A percentile compares a stretch with the other conserved stretches of the same genome.
phyloP scores from a whole-genome alignment of 148 eudicot species.

The Pouteria glomerata region DNA sequence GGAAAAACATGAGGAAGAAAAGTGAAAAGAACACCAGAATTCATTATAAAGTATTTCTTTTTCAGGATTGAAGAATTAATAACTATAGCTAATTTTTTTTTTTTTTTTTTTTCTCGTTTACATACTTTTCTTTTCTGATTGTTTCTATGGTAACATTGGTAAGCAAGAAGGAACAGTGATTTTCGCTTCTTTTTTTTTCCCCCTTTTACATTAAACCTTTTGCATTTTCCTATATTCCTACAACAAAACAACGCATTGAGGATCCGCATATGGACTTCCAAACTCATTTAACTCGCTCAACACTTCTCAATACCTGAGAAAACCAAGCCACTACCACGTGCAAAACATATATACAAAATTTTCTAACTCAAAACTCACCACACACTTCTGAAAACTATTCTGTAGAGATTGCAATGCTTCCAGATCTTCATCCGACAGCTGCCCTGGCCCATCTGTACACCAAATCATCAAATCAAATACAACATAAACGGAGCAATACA shows the following conservation, averaged over 20 bases:
- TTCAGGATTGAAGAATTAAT: not conserved
- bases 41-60: too few relatives aligned
- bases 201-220: not conserved
- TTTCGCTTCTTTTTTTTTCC: not conserved
- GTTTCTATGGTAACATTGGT: not conserved
- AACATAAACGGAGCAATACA: not conserved
- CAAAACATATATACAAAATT: not conserved
- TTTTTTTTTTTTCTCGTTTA: not conserved
- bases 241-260: not conserved
- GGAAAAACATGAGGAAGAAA: not conserved
- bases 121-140: not conserved
- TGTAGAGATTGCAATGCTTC: slow-evolving; percentile 62
- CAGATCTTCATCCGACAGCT: slow-evolving; percentile 52
- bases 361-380: slow-evolving; percentile 41
- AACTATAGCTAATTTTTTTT: not conserved
- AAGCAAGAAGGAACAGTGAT: not conserved
- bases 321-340: not conserved
- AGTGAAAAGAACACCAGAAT: not conserved
- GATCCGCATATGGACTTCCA: not conserved
- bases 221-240: not conserved
- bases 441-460: slow-evolving; percentile 35
- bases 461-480: slow-evolving; percentile 10
- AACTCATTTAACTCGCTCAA: not conserved
- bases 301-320: not conserved
- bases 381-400: slow-evolving; percentile 68